These are phyloP conservation scores for Podospora australis DNA, from an alignment of 495 filamentous ascomycete species.

Conservation along the genomic window DNA sequence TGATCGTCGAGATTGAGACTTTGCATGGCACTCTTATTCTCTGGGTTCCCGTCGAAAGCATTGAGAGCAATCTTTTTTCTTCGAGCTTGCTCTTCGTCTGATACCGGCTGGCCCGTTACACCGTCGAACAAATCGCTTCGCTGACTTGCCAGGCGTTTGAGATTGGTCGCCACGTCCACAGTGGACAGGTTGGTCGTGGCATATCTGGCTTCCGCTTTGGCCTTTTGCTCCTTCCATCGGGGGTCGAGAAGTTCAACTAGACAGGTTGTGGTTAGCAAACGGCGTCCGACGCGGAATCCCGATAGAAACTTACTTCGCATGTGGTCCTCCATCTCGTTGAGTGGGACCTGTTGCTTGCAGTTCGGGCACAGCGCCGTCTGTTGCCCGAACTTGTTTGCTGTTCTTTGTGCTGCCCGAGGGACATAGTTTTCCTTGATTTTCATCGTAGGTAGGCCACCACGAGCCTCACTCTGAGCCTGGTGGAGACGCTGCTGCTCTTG, in stretches of 20 bases:
- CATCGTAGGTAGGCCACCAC: slow-evolving; percentile 66
- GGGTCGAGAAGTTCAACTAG: slow-evolving; percentile 78
- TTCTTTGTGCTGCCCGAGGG: slow-evolving; percentile 69
- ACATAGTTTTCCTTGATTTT: slow-evolving; percentile 92
- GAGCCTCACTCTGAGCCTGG: slow-evolving; percentile 70
- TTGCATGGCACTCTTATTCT: slow-evolving; percentile 45
- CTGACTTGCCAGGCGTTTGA: slow-evolving; percentile 94
- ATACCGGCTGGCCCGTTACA: slow-evolving; percentile 56
- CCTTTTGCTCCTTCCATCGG: slow-evolving; percentile 91
- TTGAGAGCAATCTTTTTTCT: slow-evolving; percentile 64
- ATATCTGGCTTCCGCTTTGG: slow-evolving; percentile 75
- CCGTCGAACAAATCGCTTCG: slow-evolving; percentile 87
- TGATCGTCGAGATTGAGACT: slow-evolving; percentile 63
- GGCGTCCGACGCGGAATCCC: too few relatives aligned
- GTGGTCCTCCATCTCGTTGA: slow-evolving; percentile 82
- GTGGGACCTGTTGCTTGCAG: slow-evolving; percentile 82
- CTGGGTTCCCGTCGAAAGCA: slow-evolving; percentile 59
- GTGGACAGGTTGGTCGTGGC: slow-evolving; percentile 84
- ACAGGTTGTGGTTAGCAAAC: slow-evolving; percentile 5
- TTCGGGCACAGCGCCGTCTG: slow-evolving; percentile 83
- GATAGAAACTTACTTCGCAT: slow-evolving; percentile 71
- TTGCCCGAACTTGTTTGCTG: slow-evolving; percentile 53
- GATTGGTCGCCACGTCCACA: slow-evolving; percentile 81
- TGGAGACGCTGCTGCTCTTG: slow-evolving; percentile 67
- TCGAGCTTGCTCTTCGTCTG: slow-evolving; percentile 68